These are phyloP conservation scores for Barbarea vulgaris DNA, from an alignment of 345 rosid genomes.

Conservation along the genomic window DNA sequence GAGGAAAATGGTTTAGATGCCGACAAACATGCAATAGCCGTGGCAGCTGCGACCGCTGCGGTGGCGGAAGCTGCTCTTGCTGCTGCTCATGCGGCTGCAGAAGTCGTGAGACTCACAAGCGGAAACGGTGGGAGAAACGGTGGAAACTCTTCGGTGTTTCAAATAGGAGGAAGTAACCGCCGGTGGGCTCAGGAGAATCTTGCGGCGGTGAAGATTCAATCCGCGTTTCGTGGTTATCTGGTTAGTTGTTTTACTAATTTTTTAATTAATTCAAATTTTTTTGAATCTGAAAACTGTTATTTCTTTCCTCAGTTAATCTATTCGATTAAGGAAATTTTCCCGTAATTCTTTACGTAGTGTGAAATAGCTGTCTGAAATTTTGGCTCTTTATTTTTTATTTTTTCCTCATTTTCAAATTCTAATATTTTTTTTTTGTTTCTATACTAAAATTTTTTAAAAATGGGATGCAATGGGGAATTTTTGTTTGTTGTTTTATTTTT, in stretches of 20 bases:
- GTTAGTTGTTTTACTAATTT: constrained; percentile 47
- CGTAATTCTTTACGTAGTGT: not conserved
- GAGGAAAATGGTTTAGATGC: constrained; percentile 48
- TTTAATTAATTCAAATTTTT: not conserved
- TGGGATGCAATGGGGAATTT: constrained; percentile 1
- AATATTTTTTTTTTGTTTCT: not conserved
- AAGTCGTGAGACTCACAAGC: constrained; percentile 81
- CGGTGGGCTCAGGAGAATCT: constrained; percentile 41
- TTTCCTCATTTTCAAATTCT: not conserved
- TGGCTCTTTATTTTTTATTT: not conserved
- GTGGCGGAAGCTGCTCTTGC: constrained; percentile 95
- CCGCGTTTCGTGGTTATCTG: constrained; percentile 90
- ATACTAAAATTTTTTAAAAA: not conserved
- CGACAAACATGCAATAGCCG: constrained; percentile 66
- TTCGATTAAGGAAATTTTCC: not conserved
- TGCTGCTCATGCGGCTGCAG: constrained; percentile 94
- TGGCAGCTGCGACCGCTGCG: constrained; percentile 60
- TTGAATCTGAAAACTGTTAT: constrained; percentile 3
- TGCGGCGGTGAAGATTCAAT: constrained; percentile 74
- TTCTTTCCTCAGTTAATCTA: not conserved
- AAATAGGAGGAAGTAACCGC: constrained; percentile 39
- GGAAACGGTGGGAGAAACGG: constrained; percentile 29
- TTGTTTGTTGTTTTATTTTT: not conserved
- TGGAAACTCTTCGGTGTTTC: constrained; percentile 19
- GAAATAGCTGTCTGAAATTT: constrained; percentile 14